Percentiles rank a stretch among this genome's conserved stretches.
phyloP scores from a whole-genome alignment of 345 rosid species.

The Melaleuca alternifolia region DNA sequence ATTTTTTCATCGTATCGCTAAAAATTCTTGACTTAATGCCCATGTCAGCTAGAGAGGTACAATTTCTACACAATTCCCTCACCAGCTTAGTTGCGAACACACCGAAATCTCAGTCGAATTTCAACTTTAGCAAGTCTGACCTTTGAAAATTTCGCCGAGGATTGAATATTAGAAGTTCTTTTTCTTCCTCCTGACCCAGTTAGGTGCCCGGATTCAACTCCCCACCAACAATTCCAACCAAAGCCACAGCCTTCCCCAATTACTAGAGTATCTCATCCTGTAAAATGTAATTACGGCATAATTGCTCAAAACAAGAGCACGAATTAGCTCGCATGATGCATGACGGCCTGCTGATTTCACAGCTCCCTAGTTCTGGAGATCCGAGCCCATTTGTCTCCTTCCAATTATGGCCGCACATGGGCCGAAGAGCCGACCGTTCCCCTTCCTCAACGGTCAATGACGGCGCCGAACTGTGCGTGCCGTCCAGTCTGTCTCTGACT shows the following conservation, averaged over 20 bases:
- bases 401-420: background rate
- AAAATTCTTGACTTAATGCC: background rate
- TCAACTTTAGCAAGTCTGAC: background rate
- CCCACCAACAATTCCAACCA: background rate
- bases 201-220: background rate
- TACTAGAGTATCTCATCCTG: background rate
- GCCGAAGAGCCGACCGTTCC: background rate
- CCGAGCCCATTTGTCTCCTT: background rate
- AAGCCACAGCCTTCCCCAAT: background rate
- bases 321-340: fast-evolving
- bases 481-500: background rate
- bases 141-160: background rate
- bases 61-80: background rate
- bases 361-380: background rate
- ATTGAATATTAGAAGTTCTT: background rate
- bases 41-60: fast-evolving
- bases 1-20: too few species aligned
- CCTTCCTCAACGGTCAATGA: slow-evolving; percentile 10
- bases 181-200: background rate
- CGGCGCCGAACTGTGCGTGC: background rate
- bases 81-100: background rate
- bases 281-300: background rate
- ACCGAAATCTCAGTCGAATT: background rate
- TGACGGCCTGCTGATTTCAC: background rate
- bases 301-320: background rate